These are phyloP conservation scores for Termitomyces heimii DNA, from an alignment of 768 basidiomycete genomes.

Conservation along the genomic window DNA sequence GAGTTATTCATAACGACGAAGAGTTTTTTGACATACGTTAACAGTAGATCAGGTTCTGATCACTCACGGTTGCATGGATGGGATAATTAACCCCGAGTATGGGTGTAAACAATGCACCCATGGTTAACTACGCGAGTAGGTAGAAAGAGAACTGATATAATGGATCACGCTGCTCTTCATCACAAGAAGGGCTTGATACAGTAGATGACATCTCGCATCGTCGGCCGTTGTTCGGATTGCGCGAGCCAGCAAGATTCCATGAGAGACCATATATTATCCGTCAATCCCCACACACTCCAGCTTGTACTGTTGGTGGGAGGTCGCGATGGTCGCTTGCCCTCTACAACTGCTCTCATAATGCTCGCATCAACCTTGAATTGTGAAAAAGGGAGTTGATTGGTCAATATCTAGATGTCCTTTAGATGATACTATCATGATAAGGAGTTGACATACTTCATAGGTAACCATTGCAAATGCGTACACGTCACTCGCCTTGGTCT, in stretches of 20 bases:
- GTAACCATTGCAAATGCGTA: not conserved
- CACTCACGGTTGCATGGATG: not conserved
- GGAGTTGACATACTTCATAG: not conserved
- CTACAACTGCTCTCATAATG: not conserved
- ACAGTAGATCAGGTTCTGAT: not conserved
- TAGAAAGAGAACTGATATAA: not conserved
- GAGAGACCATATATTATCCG: not conserved
- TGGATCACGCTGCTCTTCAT: not conserved
- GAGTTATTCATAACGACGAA: too few relatives aligned
- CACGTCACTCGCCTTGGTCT: not conserved
- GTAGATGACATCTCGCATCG: not conserved
- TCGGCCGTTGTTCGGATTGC: not conserved
- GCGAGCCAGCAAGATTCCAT: not conserved
- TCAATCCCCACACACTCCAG: not conserved
- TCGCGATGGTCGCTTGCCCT: not conserved
- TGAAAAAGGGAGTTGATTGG: not conserved
- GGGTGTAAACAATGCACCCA: too few relatives aligned
- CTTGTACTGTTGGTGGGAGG: not conserved
- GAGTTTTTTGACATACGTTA: not conserved
- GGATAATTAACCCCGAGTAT: not conserved
- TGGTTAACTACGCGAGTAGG: not conserved
- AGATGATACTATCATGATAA: not conserved
- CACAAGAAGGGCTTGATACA: not conserved
- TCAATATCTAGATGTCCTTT: not conserved
- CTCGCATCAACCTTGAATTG: not conserved